These are phyloP conservation scores for Scleroderma citrinum DNA, from an alignment of 768 basidiomycete genomes.

Conservation along the genomic window DNA sequence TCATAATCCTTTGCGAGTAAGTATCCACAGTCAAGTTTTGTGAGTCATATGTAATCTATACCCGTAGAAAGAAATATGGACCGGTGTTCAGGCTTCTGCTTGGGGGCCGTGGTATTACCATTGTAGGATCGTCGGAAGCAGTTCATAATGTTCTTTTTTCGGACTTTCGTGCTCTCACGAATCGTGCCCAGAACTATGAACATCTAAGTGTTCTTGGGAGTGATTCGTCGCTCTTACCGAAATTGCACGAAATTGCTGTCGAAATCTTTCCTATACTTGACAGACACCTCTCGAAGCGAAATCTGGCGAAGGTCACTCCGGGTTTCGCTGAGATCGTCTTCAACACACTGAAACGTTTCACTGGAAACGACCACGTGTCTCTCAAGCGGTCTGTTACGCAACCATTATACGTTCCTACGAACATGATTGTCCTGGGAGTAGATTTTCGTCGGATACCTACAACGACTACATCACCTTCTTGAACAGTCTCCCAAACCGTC, in stretches of 20 bases:
- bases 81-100: slow-evolving; percentile 13
- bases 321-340: slow-evolving; percentile 10
- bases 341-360: slow-evolving; percentile 8
- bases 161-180: slow-evolving; percentile 5
- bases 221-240: slow-evolving; percentile 2
- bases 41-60: too few species aligned
- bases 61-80: slow-evolving; percentile 9
- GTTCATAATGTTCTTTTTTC: slow-evolving; percentile 10
- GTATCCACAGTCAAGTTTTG: not conserved
- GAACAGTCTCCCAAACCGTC: slow-evolving; percentile 14
- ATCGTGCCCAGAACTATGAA: slow-evolving; percentile 9
- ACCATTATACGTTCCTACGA: slow-evolving; percentile 15
- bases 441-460: slow-evolving; percentile 14
- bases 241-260: slow-evolving; percentile 14
- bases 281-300: slow-evolving; percentile 11
- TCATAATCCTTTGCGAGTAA: slow-evolving; percentile 18
- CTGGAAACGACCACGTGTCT: slow-evolving; percentile 2
- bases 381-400: slow-evolving; percentile 10
- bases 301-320: slow-evolving; percentile 7
- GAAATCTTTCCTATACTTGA: slow-evolving; percentile 19
- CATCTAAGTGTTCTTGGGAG: slow-evolving; percentile 12
- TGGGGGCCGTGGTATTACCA: slow-evolving; percentile 9
- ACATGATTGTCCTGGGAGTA: slow-evolving; percentile 11
- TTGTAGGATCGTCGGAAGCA: slow-evolving; percentile 11
- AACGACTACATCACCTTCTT: slow-evolving; percentile 15